These are phyloP conservation scores for Kalmusia sp. DNA, from an alignment of 2,329 filamentous ascomycete genomes.

Conservation along the genomic window DNA sequence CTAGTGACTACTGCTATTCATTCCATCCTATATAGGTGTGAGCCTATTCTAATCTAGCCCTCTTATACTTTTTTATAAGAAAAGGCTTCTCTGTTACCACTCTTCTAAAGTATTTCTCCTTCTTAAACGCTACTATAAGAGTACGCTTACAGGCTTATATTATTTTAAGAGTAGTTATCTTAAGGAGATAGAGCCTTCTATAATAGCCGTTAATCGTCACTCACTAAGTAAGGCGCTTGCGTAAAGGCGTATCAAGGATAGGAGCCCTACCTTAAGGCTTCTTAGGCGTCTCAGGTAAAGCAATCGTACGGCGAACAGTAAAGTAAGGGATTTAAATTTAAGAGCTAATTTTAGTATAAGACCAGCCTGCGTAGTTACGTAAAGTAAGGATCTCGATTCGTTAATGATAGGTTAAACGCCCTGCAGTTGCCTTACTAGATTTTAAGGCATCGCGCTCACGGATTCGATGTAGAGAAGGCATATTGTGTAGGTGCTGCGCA, in stretches of 20 bases:
- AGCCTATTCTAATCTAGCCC: slow-evolving; percentile 15
- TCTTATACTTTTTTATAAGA: slow-evolving; percentile 15
- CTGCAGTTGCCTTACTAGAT: too few relatives aligned
- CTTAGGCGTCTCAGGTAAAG: slow-evolving; percentile 1
- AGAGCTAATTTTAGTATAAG: too few relatives aligned
- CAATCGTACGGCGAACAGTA: too few relatives aligned
- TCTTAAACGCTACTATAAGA: slow-evolving; percentile 15
- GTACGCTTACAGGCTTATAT: slow-evolving; percentile 14
- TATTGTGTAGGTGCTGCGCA: too few relatives aligned
- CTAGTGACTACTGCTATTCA: slow-evolving; percentile 12
- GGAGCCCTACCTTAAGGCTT: slow-evolving; percentile 3
- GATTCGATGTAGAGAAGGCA: too few relatives aligned
- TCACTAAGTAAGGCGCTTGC: slow-evolving; percentile 8
- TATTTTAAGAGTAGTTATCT: slow-evolving; percentile 16
- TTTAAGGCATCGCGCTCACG: too few relatives aligned
- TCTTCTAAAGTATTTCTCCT: slow-evolving; percentile 12
- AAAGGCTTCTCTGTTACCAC: slow-evolving; percentile 18
- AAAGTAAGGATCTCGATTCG: too few relatives aligned
- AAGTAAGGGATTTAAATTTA: too few relatives aligned
- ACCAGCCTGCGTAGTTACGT: too few relatives aligned
- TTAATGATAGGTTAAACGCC: too few relatives aligned
- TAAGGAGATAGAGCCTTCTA: slow-evolving; percentile 7
- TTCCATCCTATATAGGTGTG: slow-evolving; percentile 13
- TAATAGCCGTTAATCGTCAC: slow-evolving; percentile 11
- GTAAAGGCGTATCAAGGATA: not conserved